phyloP scores from a whole-genome alignment of 2,329 filamentous ascomycete genomes.

The Plectosphaerella cucumerina region DNA sequence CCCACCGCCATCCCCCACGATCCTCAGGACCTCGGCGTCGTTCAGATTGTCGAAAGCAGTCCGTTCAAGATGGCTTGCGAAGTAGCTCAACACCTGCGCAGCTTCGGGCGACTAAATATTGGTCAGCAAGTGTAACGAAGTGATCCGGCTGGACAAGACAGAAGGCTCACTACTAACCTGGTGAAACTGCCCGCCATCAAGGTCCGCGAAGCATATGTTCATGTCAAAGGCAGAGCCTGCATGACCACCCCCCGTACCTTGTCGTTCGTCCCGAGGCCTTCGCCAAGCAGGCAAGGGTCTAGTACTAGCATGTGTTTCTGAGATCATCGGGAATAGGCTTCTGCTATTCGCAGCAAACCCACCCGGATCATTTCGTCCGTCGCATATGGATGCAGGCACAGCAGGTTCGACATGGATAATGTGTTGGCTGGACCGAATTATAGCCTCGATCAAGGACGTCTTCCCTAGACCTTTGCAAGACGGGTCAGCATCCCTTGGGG shows the following conservation, averaged over 20 bases:
- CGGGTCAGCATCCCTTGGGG: constrained; percentile 8
- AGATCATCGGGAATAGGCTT: constrained; percentile 33
- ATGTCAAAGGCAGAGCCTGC: constrained; percentile 79
- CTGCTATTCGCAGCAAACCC: background rate
- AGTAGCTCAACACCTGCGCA: constrained; percentile 60
- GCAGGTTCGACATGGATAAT: constrained; percentile 88
- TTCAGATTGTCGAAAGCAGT: constrained; percentile 55
- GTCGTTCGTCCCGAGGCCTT: constrained; percentile 49
- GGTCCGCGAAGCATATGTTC: constrained; percentile 93
- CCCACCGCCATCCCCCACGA: constrained; percentile 79
- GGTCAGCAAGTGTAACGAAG: background rate
- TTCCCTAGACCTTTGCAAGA: constrained; percentile 68
- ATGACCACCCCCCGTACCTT: constrained; percentile 33
- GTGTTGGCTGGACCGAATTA: constrained; percentile 81
- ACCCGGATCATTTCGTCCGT: background rate
- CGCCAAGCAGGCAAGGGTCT: constrained; percentile 88
- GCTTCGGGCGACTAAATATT: background rate
- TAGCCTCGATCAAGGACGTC: constrained; percentile 81
- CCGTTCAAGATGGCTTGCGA: constrained; percentile 66
- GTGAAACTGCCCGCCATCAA: constrained; percentile 44
- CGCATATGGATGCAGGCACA: constrained; percentile 21
- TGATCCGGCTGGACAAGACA: background rate
- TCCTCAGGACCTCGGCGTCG: constrained; percentile 69
- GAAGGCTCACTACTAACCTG: background rate
- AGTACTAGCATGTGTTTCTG: constrained; percentile 74